Conservation (phyloP, 2,329 filamentous ascomycete species). For the Stenocarpella maydis region DNA sequence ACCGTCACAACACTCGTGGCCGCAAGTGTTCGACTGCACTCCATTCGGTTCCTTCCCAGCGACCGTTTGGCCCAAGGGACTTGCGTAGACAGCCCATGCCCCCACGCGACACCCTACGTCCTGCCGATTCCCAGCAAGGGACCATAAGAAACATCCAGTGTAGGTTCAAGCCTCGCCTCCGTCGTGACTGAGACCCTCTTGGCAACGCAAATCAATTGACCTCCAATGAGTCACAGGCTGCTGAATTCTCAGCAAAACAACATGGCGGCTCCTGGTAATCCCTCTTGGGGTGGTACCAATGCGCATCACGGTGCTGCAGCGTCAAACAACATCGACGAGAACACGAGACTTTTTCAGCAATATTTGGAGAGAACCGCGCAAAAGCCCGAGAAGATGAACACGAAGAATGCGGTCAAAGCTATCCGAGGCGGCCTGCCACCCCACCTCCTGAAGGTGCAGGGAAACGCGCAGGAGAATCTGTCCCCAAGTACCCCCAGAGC, state of each 20-base stretch:
- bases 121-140: neutral
- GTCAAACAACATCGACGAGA: neutral
- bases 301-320: neutral
- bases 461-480: neutral
- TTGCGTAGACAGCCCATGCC: neutral
- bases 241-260: neutral
- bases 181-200: neutral
- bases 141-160: neutral
- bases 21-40: neutral
- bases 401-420: neutral
- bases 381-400: neutral
- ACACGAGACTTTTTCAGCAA: neutral
- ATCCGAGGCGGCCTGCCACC: constrained; percentile 11
- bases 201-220: neutral
- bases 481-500: neutral
- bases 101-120: neutral
- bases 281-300: neutral
- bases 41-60: neutral
- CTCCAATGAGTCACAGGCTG: neutral
- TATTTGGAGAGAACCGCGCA: neutral
- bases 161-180: neutral
- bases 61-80: neutral
- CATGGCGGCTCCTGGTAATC: neutral
- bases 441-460: neutral
- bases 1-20: neutral